A percentile compares a stretch with the other conserved stretches of the same genome.
These are phyloP conservation scores for Solanum gandarillasii DNA, from an alignment of 257 asterid species.

Conservation along the genomic window DNA sequence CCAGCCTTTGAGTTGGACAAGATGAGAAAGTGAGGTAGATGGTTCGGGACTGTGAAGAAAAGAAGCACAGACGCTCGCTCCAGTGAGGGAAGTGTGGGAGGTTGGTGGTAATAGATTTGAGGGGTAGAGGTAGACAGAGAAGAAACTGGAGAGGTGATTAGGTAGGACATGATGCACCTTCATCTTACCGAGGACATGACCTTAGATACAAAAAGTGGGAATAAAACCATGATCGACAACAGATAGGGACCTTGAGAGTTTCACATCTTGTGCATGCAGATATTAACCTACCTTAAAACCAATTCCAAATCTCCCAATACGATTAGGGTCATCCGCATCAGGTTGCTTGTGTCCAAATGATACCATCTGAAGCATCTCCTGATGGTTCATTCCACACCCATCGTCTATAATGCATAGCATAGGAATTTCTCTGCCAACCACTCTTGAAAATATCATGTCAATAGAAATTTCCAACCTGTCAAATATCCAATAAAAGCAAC, in stretches of 20 bases:
- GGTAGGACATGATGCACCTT: background rate
- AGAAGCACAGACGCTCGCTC: background rate
- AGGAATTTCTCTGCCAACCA: slow-evolving; percentile 41
- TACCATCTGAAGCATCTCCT: slow-evolving; percentile 50
- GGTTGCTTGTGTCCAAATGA: slow-evolving; percentile 65
- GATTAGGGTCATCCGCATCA: slow-evolving; percentile 38
- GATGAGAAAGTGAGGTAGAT: background rate
- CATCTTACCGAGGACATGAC: background rate
- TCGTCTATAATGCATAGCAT: slow-evolving; percentile 63
- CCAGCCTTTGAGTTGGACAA: background rate
- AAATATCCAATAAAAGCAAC: slow-evolving; percentile 8
- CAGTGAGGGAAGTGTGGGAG: background rate
- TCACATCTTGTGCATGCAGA: background rate
- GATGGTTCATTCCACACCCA: slow-evolving; percentile 71
- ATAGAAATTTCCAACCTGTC: slow-evolving; percentile 51
- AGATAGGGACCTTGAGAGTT: background rate
- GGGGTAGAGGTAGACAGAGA: background rate
- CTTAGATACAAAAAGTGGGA: background rate
- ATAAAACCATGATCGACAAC: background rate
- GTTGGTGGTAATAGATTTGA: background rate
- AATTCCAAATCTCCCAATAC: slow-evolving; percentile 67
- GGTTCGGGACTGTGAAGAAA: background rate
- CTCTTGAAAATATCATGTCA: slow-evolving; percentile 28
- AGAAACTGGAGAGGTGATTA: background rate
- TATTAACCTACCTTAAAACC: slow-evolving; percentile 58